These are phyloP conservation scores for Vanrija sp. DNA, from an alignment of 1,284 basidiomycete genomes.

Conservation along the genomic window DNA sequence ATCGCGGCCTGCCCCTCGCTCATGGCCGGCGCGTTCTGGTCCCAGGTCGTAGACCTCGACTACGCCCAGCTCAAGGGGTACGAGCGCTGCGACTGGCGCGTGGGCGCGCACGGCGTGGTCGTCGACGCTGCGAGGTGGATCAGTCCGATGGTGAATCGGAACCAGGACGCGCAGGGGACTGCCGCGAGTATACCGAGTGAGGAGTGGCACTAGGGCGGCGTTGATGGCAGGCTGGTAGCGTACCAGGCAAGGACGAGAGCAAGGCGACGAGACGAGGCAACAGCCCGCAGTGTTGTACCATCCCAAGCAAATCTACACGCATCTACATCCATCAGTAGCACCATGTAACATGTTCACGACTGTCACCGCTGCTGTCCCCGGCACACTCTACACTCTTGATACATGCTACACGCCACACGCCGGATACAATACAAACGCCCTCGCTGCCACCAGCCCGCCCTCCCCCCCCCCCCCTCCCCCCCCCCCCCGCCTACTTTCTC, in stretches of 20 bases:
- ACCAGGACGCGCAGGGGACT: constrained; percentile 8
- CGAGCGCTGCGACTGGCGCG: constrained; percentile 3
- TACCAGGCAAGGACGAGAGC: too few relatives aligned
- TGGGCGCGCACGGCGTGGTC: not conserved
- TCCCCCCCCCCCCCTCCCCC: not conserved
- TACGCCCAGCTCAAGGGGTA: constrained; percentile 9
- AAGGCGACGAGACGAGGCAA: too few relatives aligned
- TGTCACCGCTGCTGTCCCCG: too few relatives aligned
- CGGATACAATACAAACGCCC: not conserved
- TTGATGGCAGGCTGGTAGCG: too few relatives aligned
- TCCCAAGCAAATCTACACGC: too few relatives aligned
- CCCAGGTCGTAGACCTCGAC: constrained; percentile 8
- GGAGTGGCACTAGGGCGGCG: constrained; percentile 1
- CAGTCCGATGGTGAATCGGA: constrained; percentile 7
- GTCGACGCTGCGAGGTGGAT: not conserved
- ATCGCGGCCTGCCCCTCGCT: not conserved
- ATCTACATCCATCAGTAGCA: too few relatives aligned
- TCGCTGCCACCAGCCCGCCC: too few relatives aligned
- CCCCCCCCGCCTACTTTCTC: constrained; percentile 19
- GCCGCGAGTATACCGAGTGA: not conserved
- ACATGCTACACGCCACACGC: not conserved
- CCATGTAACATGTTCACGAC: too few relatives aligned
- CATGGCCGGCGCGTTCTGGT: constrained; percentile 6
- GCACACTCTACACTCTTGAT: too few relatives aligned
- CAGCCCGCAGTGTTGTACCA: too few relatives aligned